phyloP scores from a whole-genome alignment of 805 yeast species.

The Pichia heedii region DNA sequence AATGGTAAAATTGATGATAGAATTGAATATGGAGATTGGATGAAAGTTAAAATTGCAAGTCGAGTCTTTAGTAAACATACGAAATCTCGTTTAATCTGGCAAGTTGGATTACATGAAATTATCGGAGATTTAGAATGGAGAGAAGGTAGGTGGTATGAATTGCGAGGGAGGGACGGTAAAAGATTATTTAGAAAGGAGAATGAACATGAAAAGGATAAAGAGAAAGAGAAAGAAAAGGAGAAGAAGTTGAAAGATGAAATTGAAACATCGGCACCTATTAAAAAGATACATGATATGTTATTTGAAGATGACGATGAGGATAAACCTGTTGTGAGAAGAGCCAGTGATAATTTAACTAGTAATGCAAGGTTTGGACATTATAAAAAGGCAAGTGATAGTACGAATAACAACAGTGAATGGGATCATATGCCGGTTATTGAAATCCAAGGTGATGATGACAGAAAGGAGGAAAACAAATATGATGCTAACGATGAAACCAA shows the following conservation, averaged over 20 bases:
- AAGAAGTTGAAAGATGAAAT: background rate
- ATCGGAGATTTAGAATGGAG: constrained; percentile 53
- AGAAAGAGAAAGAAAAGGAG: background rate
- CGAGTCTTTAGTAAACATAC: constrained; percentile 46
- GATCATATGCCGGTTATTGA: constrained; percentile 7
- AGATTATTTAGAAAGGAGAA: constrained; percentile 36
- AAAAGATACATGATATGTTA: constrained; percentile 4
- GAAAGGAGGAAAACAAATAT: too few species aligned
- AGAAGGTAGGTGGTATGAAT: constrained; percentile 43
- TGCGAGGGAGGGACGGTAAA: constrained; percentile 36
- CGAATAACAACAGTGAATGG: too few species aligned
- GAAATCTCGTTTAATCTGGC: constrained; percentile 47
- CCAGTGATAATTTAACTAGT: constrained; percentile 21
- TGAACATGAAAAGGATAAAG: background rate
- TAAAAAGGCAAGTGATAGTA: too few species aligned
- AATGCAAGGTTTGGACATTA: constrained; percentile 22
- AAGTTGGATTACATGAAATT: constrained; percentile 51
- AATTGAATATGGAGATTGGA: constrained; percentile 4
- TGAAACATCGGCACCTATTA: background rate
- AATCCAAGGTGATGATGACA: too few species aligned
- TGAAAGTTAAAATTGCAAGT: constrained; percentile 48
- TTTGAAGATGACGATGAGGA: constrained; percentile 5
- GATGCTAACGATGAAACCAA: too few species aligned
- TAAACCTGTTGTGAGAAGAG: constrained; percentile 13
- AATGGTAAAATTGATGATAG: too few species aligned